Evolutionary conservation across 1,284 basidiomycete genomes (phyloP), one percentile per base, ranked within the genome.

Genomic region (Moesziomyces antarcticus): DNA sequence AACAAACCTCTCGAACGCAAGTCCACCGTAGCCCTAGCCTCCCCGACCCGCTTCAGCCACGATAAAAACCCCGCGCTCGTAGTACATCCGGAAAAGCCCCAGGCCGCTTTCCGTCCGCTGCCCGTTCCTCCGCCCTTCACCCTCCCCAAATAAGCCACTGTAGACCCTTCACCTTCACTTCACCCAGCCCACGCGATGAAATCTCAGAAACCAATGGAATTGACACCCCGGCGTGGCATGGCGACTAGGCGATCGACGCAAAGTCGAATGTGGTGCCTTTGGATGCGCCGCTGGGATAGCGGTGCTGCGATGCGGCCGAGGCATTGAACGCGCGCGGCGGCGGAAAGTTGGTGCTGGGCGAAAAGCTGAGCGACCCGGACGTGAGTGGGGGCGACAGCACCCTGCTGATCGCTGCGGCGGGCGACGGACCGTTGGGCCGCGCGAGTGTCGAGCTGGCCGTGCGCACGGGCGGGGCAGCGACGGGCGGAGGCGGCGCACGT

Each of bases 401-500:
- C 7, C 61, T 41, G 21, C 42, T 62, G n/a, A 61, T 57, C 35
- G 57, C 48, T 18, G 44, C 35, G 1, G 56, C 11, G 5, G 59
- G 46, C 3, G 44, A 43, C 20, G 55, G 50, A 20, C 56, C 65
- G 42, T 73, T 73, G 48, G 61, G 43, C 4, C 52, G 59, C 1
- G 64, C 54, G 9, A 73, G 33, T n/a, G 53, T 69, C 5, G 65
- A 62, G 52, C 61, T 69, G 9, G 70, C 57, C 0, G 79, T 83
- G 16, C 73, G 60, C 5, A 78, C 51, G 11, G 77, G 83, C 22
- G 75, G 82, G 7, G 78, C 69, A 8, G 78, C 61, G 69, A 87
- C 88, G 6, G 89, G 88, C 18, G 87, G 87, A 42, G 77, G 92
- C 9, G 88, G 87, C 46, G 85, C 86, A 73, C 88, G 88, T 59